Evolutionary conservation across 1,284 basidiomycete species (phyloP), one percentile per base, ranked within the genome.

Genomic region (Pseudozyma pruni): DNA sequence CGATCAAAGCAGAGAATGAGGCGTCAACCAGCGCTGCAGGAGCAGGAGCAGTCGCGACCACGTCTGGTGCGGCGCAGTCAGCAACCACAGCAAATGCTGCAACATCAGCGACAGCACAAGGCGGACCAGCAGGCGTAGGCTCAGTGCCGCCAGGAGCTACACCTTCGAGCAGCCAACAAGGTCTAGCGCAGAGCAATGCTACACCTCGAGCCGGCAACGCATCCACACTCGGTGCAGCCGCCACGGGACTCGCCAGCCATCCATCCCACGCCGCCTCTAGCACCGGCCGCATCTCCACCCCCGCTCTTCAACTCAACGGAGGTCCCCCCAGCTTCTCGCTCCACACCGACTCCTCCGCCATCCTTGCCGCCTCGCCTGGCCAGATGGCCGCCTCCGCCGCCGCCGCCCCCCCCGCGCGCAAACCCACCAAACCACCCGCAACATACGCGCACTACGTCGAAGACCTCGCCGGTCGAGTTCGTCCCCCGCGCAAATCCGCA

Each of bases 401-500:
- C 0, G 54, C 67, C 2, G 67, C 60, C 4, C 56, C 61, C 0
- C 61, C 67, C 0, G 54, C 62, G n/a, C 53, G 53, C 8, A 59
- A 55, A 49, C 51, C 59, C 0, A 55, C 56, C 39, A 72, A 72
- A 35, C 70, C 70, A 8, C 70, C 70, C 0, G 33, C 55, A 3
- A 72, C 70, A 1, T 72, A 72, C 23, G 70, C 70, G 6, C 70
- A 72, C 56, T 72, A 68, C 42, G 63, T 72, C 23, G 43, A 68
- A 5, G 70, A 68, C 22, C 49, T 72, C 1, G 63, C 70, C 0
- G 70, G 70, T 5, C 54, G 64, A 8, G 70, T 72, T 5, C 64
- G 56, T 11, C 70, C 70, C 0, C 59, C 58, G 0, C 45, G 56
- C 32, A 72, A 67, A 37, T 17, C 46, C 9, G 42, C 42, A 2